Evolutionary conservation across 352 stramenopile species (phyloP), one percentile per base, ranked within the genome.

Genomic region (Labyrinthula sp.): DNA sequence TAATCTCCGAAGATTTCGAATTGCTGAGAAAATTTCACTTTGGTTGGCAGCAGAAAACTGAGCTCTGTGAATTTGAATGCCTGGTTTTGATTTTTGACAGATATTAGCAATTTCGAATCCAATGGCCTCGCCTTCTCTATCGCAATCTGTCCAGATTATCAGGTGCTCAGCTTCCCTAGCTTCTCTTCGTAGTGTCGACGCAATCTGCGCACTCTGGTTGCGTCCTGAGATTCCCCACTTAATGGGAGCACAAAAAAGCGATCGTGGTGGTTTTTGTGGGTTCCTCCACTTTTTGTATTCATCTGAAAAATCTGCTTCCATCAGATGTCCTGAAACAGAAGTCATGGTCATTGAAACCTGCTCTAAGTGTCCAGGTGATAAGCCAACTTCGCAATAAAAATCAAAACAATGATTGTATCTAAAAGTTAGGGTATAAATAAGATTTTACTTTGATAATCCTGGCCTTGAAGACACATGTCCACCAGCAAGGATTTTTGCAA

Each of bases 91-190:
- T 22, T 62, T 66, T 29, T 73, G 65, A 41, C 79, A 92, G 3
- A 91, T 64, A 23, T 64, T 34, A 28, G 87, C 85, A 22, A 92
- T 76, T 60, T 98, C 89, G 58, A 91, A 93, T 8, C 77, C 83
- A 57, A 99, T 99, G 40, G 94, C 94, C 60, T 99, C 90, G n/a
- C 91, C 90, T 60, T 99, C 92, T 20, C 86, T 77, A 78, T 99
- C 92, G 56, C 89, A 99, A 80, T 99, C 92, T 17, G 98, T 64
- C 92, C 92, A 99, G 23, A 95, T 63, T 23, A 93, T 68, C 0
- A 95, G 71, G 67, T 82, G 70, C 48, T 89, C 62, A 25, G 65
- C 70, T 18, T 62, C 38, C 5, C 64, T 62, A 9, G 76, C 68
- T 49, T 47, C 21, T 10, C 18, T 21, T 28, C 26, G 9, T 21